phyloP scores from a whole-genome alignment of 2,329 filamentous ascomycete genomes.

The Alternaria gaisen region DNA sequence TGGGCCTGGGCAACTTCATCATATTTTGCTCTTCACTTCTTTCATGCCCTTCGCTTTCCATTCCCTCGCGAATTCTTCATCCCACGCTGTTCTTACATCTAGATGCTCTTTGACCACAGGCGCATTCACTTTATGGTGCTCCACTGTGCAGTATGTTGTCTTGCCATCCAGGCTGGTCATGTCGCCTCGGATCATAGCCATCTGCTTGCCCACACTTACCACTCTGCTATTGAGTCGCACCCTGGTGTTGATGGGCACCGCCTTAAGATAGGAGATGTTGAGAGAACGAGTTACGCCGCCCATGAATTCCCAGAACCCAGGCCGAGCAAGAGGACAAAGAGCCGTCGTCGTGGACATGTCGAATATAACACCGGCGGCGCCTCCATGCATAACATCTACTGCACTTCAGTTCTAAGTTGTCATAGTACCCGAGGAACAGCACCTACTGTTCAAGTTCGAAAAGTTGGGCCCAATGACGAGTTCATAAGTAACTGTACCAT shows the following conservation, averaged over 20 bases:
- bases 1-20: not conserved
- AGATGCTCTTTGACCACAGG: conserved; percentile 54
- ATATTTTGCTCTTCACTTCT: conserved; percentile 31
- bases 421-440: not conserved
- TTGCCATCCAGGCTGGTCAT: conserved; percentile 62
- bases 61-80: conserved; percentile 53
- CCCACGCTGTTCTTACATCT: conserved; percentile 54
- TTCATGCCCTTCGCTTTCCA: conserved; percentile 26
- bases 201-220: conserved; percentile 59
- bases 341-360: conserved; percentile 59
- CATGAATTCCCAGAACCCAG: conserved; percentile 63
- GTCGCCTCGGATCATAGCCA: conserved; percentile 61
- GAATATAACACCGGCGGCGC: conserved; percentile 52
- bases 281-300: conserved; percentile 61
- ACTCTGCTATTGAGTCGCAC: conserved; percentile 56
- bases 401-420: conserved; percentile 7
- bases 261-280: conserved; percentile 62
- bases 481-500: conserved; percentile 49
- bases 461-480: conserved; percentile 46
- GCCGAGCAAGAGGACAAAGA: conserved; percentile 58
- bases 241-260: conserved; percentile 57
- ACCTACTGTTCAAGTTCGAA: conserved; percentile 52
- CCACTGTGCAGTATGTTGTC: conserved; percentile 59
- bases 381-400: conserved; percentile 53
- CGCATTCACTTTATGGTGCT: conserved; percentile 63